phyloP scores from a whole-genome alignment of 441 rosid species.

The Jatropha multifida region DNA sequence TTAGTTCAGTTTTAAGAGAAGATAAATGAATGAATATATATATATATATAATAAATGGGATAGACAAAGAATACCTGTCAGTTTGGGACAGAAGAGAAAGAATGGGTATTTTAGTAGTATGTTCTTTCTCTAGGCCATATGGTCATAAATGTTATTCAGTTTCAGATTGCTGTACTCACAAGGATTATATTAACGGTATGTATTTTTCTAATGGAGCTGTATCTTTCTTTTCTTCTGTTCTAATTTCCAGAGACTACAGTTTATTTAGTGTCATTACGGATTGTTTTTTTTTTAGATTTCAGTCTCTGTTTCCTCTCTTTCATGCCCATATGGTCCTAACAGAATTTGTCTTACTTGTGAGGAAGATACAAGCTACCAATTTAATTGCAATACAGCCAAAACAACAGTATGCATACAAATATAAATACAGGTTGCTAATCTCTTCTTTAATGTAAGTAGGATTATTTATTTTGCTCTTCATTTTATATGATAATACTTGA shows the following conservation, averaged over 20 bases:
- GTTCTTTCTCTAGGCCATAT: slow-evolving; percentile 3
- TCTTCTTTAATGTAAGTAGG: too few relatives aligned
- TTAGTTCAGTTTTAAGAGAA: not conserved
- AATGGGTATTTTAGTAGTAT: slow-evolving; percentile 20
- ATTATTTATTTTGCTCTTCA: too few relatives aligned
- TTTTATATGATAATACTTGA: too few relatives aligned
- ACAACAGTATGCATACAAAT: too few relatives aligned
- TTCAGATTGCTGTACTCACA: not conserved
- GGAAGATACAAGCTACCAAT: not conserved
- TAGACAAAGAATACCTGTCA: slow-evolving; percentile 37
- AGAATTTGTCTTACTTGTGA: not conserved
- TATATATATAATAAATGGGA: slow-evolving; percentile 24
- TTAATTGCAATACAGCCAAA: not conserved
- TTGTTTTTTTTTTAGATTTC: not conserved
- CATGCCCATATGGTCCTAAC: slow-evolving; percentile 10
- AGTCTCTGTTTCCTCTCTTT: not conserved
- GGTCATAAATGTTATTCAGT: slow-evolving; percentile 4
- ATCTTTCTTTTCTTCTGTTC: not conserved
- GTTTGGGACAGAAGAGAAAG: slow-evolving; percentile 25
- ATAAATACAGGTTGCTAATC: too few relatives aligned
- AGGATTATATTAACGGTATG: not conserved
- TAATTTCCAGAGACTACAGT: too few relatives aligned
- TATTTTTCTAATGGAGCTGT: not conserved
- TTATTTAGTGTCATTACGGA: not conserved
- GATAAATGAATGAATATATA: slow-evolving; percentile 15